Percentiles rank a stretch among this genome's conserved stretches.
Conservation (phyloP, 2,329 filamentous ascomycete species). For the Cadophora luteo-olivacea region DNA sequence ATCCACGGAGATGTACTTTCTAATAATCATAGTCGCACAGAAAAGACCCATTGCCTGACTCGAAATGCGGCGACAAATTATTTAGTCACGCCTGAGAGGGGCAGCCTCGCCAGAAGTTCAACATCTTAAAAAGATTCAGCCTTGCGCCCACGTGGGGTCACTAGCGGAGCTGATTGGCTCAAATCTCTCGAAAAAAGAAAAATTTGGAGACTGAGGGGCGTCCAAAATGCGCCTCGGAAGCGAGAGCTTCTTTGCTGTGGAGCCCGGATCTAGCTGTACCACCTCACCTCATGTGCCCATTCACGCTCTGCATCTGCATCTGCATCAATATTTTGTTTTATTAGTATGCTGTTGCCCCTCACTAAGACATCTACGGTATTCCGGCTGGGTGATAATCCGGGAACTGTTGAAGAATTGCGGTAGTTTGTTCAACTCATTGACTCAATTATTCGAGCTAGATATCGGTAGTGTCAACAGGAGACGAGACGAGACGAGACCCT, state of each 20-base stretch:
- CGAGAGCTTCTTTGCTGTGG: slow-evolving; percentile 3
- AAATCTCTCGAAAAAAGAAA: background rate
- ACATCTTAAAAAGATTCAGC: background rate
- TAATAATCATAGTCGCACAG: background rate
- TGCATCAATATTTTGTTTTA: background rate
- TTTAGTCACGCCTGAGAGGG: too few species aligned
- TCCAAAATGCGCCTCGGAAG: background rate
- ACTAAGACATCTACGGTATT: background rate
- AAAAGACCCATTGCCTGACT: background rate
- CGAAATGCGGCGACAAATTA: background rate
- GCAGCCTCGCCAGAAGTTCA: background rate
- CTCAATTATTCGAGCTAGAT: background rate
- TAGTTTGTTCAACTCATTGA: background rate
- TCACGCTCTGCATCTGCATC: background rate
- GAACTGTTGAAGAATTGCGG: background rate
- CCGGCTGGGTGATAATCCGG: background rate
- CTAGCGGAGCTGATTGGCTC: background rate
- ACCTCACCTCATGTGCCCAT: background rate
- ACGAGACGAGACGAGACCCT: slow-evolving; percentile 6
- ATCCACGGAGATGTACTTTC: background rate
- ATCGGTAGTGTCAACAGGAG: slow-evolving; percentile 13
- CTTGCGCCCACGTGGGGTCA: background rate
- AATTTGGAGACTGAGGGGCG: background rate
- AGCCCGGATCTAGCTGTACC: background rate
- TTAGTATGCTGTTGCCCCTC: slow-evolving; percentile 8